Evolutionary conservation across 2,329 filamentous ascomycete genomes (phyloP).

Genomic region (Exophiala sp.): DNA sequence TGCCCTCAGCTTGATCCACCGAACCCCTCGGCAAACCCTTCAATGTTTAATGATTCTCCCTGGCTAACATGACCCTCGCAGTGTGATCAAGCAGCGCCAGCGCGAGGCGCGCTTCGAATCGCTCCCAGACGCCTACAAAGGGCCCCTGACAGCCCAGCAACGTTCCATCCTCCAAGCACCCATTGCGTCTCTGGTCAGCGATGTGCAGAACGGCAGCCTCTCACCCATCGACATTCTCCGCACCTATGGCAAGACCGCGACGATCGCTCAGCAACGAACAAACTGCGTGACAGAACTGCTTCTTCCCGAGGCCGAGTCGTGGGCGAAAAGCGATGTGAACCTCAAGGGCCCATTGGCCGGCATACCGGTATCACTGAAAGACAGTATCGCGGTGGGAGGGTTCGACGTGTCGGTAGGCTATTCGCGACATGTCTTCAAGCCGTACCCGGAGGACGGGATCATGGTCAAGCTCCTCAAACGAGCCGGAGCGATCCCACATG

Average conservation of each 20-base stretch:
- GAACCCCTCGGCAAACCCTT: no score
- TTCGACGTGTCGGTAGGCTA: constrained; percentile 81
- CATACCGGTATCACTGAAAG: constrained; percentile 81
- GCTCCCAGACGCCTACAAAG: constrained; percentile 60
- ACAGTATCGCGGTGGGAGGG: constrained; percentile 67
- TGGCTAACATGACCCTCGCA: constrained; percentile 35
- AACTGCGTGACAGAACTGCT: constrained; percentile 88
- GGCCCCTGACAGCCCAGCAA: constrained; percentile 59
- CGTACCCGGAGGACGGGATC: constrained; percentile 60
- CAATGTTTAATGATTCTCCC: no score
- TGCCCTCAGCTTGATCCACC: not conserved
- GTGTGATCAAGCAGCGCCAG: constrained; percentile 72
- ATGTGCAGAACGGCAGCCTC: constrained; percentile 64
- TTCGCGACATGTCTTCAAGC: constrained; percentile 64
- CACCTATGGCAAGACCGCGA: constrained; percentile 78
- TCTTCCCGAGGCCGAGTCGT: constrained; percentile 69
- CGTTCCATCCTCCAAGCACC: constrained; percentile 62
- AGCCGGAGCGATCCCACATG: constrained; percentile 79
- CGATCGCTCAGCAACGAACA: constrained; percentile 77
- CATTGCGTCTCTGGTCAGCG: constrained; percentile 70
- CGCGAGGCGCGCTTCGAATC: constrained; percentile 62
- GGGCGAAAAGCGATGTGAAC: constrained; percentile 60
- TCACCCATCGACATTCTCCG: constrained; percentile 68
- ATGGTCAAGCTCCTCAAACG: constrained; percentile 75
- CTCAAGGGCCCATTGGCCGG: constrained; percentile 77